Evolutionary conservation across 768 basidiomycete species (phyloP).

Genomic region (Hypsizygus marmoreus): DNA sequence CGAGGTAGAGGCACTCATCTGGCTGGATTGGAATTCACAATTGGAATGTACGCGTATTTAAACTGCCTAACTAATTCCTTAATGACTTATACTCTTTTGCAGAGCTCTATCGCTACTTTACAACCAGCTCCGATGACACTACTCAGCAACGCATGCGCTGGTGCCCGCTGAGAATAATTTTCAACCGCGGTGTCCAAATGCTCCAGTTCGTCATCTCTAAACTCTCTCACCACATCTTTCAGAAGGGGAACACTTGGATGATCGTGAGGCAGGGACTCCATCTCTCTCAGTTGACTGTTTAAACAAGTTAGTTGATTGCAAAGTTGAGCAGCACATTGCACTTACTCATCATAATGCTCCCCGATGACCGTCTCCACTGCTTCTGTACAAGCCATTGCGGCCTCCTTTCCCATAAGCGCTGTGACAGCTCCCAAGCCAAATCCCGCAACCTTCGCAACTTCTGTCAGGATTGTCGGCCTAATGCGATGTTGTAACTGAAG

Average conservation of each 20-base stretch:
- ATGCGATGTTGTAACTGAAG: constrained; percentile 81
- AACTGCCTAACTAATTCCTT: too few species aligned
- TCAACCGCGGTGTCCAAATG: constrained; percentile 91
- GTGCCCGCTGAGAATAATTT: constrained; percentile 85
- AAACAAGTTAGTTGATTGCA: constrained; percentile 10
- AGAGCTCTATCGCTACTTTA: constrained; percentile 86
- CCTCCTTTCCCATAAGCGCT: constrained; percentile 86
- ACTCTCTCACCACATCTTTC: constrained; percentile 72
- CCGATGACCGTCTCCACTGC: constrained; percentile 98
- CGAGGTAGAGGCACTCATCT: not conserved
- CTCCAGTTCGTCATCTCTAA: constrained; percentile 93
- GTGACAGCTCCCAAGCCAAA: constrained; percentile 86
- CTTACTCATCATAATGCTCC: constrained; percentile 97
- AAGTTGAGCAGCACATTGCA: constrained; percentile 16
- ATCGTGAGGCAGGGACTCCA: constrained; percentile 60
- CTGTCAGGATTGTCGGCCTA: constrained; percentile 81
- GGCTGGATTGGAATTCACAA: not conserved
- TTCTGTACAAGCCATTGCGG: constrained; percentile 98
- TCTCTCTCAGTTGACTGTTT: constrained; percentile 78
- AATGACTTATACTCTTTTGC: constrained; percentile 82
- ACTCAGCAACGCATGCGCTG: constrained; percentile 88
- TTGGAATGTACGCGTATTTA: too few species aligned
- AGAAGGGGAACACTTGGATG: constrained; percentile 83
- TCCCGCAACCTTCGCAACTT: constrained; percentile 84
- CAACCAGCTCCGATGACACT: constrained; percentile 85